Evolutionary conservation across 306 rosid species (phyloP).

Genomic region (Cucumis sativus): DNA sequence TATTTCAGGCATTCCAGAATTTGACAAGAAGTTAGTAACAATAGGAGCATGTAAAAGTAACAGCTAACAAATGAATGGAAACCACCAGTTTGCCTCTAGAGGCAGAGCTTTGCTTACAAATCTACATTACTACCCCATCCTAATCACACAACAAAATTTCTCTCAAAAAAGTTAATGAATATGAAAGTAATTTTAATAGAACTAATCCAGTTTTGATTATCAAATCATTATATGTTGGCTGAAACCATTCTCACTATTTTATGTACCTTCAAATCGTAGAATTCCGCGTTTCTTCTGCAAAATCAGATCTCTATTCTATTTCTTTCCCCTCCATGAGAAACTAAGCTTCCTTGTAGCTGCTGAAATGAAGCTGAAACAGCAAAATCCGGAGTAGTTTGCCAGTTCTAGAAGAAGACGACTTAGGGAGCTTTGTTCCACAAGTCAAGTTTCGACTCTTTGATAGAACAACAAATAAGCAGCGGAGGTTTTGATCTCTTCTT

Average conservation of each 20-base stretch:
- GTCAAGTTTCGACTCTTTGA: conserved; percentile 43
- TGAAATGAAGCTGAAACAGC: not conserved
- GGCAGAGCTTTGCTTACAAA: conserved; percentile 3
- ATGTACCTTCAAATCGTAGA: conserved; percentile 8
- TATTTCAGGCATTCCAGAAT: not conserved
- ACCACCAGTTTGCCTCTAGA: not conserved
- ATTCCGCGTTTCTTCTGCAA: conserved; percentile 2
- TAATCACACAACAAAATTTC: conserved; percentile 5
- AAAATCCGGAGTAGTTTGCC: not conserved
- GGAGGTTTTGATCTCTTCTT: conserved; percentile 69
- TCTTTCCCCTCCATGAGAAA: not conserved
- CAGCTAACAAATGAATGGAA: not conserved
- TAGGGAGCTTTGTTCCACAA: not conserved
- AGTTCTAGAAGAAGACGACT: not conserved
- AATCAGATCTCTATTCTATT: conserved; percentile 7
- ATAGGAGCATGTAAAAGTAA: not conserved
- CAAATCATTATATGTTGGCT: not conserved
- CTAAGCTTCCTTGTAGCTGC: not conserved
- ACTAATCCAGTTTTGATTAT: not conserved
- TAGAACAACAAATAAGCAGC: conserved; percentile 91
- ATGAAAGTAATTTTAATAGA: not conserved
- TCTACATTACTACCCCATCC: not conserved
- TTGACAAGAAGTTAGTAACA: not conserved
- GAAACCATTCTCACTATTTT: not conserved
- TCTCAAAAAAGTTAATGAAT: not conserved